These are phyloP conservation scores for Diaporthe destruens DNA, from an alignment of 2,329 filamentous ascomycete genomes.

Conservation along the genomic window DNA sequence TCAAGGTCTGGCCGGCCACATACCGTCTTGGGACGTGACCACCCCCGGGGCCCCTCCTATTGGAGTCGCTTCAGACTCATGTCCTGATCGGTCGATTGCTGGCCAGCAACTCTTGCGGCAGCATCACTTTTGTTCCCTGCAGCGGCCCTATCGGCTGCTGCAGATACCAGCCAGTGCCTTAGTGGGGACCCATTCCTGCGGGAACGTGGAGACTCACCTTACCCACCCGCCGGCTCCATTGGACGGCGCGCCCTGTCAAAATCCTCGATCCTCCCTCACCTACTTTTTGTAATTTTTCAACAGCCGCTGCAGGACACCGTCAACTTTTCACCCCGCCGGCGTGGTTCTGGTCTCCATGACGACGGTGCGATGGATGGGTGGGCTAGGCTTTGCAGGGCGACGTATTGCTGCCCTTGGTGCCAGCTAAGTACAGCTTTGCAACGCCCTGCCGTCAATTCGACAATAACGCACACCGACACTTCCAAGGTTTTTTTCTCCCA, in stretches of 20 bases:
- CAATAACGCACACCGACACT: conserved; percentile 32
- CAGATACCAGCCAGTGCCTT: conserved; percentile 21
- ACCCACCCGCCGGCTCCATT: conserved; percentile 33
- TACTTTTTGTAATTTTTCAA: conserved; percentile 27
- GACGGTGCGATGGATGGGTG: not conserved
- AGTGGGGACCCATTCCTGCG: conserved; percentile 27
- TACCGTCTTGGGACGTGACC: not conserved
- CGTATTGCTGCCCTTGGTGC: not conserved
- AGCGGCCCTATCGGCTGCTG: conserved; percentile 26
- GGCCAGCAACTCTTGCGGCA: conserved; percentile 20
- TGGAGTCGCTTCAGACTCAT: conserved; percentile 25
- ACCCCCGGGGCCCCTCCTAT: conserved; percentile 23
- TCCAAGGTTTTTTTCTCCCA: conserved; percentile 2
- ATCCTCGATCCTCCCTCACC: conserved; percentile 24
- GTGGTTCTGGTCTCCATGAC: conserved; percentile 26
- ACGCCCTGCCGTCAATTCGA: not conserved
- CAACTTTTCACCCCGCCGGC: not conserved
- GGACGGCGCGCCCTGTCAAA: conserved; percentile 18
- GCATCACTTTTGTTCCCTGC: conserved; percentile 22
- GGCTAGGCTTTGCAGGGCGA: not conserved
- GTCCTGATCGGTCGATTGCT: not conserved
- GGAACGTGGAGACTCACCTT: conserved; percentile 37
- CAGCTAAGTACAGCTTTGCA: conserved; percentile 16
- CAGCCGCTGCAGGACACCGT: conserved; percentile 30
- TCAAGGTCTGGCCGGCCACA: conserved; percentile 18